Evolutionary conservation across 331 rosid species (phyloP).

Genomic region (Cucumis variabilis): DNA sequence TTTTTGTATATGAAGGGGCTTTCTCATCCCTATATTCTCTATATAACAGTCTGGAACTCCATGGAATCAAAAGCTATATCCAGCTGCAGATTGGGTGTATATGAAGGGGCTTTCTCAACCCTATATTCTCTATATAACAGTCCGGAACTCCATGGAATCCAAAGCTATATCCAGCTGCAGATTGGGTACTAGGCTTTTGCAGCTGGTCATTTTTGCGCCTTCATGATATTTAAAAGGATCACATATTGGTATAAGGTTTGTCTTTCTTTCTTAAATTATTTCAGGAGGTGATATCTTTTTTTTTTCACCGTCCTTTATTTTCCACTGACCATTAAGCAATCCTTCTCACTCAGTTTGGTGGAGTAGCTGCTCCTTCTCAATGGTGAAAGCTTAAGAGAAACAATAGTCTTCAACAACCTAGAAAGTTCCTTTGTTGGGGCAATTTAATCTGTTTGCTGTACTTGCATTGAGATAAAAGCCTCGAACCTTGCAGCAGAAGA

Average conservation of each 20-base stretch:
- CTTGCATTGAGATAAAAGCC: neutral
- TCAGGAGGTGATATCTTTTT: neutral
- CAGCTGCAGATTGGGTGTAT: too few relatives aligned
- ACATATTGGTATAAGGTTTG: neutral
- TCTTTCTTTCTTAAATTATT: neutral
- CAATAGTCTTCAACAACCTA: constrained; percentile 6
- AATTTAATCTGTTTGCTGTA: neutral
- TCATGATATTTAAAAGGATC: neutral
- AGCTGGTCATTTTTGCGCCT: neutral
- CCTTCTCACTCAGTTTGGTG: neutral
- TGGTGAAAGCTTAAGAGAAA: constrained; percentile 4
- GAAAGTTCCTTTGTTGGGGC: neutral
- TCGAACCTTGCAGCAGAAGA: neutral
- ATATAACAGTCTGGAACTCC: too few relatives aligned
- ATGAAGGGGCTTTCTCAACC: too few relatives aligned
- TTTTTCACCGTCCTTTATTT: neutral
- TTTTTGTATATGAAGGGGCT: too few relatives aligned
- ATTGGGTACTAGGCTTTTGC: too few relatives aligned
- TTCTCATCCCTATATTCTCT: too few relatives aligned
- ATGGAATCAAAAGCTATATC: too few relatives aligned
- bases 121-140: too few relatives aligned
- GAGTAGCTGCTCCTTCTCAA: neutral
- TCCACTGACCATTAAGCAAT: neutral
- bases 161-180: too few relatives aligned
- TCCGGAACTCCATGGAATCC: too few relatives aligned